Evolutionary conservation across 495 filamentous ascomycete species (phyloP).

Genomic region (Tuber magnatum): DNA sequence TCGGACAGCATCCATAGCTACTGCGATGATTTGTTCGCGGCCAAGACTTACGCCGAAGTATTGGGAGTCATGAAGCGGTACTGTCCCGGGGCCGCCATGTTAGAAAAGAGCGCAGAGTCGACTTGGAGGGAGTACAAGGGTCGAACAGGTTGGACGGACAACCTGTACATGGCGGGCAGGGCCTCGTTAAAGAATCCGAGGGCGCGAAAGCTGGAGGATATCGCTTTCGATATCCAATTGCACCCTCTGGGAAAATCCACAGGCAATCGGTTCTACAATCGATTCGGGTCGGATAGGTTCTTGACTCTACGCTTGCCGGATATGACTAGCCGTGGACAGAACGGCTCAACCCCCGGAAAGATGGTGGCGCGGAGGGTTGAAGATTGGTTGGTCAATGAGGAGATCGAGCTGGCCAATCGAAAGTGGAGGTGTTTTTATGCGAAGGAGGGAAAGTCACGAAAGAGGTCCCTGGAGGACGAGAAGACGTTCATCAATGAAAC

Average conservation of each 20-base stretch:
- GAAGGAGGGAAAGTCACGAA: conserved; percentile 9
- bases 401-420: conserved; percentile 28
- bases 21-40: conserved; percentile 27
- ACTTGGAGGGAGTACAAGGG: conserved; percentile 17
- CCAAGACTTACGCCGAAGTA: conserved; percentile 18
- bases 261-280: conserved; percentile 29
- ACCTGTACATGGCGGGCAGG: conserved; percentile 18
- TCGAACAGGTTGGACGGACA: conserved; percentile 20
- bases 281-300: conserved; percentile 39
- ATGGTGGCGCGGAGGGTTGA: conserved; percentile 6
- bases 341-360: neutral
- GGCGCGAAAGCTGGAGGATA: neutral
- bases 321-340: neutral
- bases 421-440: conserved; percentile 36
- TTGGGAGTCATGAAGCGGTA: conserved; percentile 25
- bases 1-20: conserved; percentile 10
- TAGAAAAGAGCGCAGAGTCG: conserved; percentile 14
- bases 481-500: conserved; percentile 7
- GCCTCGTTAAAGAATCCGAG: neutral
- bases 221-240: conserved; percentile 17
- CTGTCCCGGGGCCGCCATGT: neutral
- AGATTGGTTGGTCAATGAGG: conserved; percentile 24
- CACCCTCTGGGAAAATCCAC: conserved; percentile 18
- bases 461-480: neutral
- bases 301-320: conserved; percentile 29